phyloP scores from a whole-genome alignment of 2,329 filamentous ascomycete species.

The Penicillium sp. region DNA sequence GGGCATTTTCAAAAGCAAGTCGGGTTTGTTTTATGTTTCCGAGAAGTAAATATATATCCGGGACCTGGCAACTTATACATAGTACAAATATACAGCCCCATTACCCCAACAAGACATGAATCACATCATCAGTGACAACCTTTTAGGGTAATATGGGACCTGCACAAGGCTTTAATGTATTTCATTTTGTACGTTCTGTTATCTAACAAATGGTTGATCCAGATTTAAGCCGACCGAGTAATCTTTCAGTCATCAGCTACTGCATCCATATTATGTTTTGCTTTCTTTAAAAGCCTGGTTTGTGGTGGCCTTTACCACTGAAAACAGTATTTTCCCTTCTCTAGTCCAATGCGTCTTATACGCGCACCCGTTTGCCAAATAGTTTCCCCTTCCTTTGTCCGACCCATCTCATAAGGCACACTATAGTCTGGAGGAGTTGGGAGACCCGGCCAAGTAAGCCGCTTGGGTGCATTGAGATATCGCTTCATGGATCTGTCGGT shows the following conservation, averaged over 20 bases:
- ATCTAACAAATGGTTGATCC: not conserved
- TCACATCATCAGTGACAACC: not conserved
- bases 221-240: not conserved
- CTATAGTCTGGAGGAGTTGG: slow-evolving; percentile 17
- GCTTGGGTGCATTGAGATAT: slow-evolving; percentile 20
- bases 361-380: slow-evolving; percentile 12
- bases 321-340: slow-evolving; percentile 22
- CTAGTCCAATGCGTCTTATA: slow-evolving; percentile 12
- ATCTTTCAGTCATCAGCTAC: not conserved
- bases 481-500: slow-evolving; percentile 12
- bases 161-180: not conserved
- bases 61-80: not conserved
- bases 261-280: not conserved
- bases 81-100: not conserved
- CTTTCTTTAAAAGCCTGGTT: not conserved
- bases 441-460: slow-evolving; percentile 19
- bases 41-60: not conserved
- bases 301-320: slow-evolving; percentile 19
- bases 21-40: not conserved
- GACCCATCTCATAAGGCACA: slow-evolving; percentile 17
- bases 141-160: not conserved
- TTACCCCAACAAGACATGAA: not conserved
- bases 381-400: slow-evolving; percentile 12
- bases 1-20: not conserved
- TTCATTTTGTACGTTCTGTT: too few species aligned